Percentiles rank a stretch among this genome's conserved stretches.
Conservation (phyloP, 225 moss, liverwort and hornwort genomes). For the Sphagnum contortum region DNA sequence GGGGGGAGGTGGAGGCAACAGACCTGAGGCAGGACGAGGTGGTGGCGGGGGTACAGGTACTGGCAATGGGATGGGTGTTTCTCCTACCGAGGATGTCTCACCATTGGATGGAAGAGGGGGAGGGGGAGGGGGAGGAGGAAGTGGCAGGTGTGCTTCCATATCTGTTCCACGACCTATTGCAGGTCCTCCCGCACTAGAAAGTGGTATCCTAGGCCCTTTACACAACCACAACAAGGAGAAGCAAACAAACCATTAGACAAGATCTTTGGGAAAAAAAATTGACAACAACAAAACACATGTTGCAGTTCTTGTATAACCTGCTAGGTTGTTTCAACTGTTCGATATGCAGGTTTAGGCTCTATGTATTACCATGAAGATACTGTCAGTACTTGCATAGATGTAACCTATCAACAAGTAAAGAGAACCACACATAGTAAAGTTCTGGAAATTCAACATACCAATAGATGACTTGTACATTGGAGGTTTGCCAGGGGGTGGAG, state of each 20-base stretch:
- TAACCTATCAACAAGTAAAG: too few relatives aligned
- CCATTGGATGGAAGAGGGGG: constrained; percentile 64
- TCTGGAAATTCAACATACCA: constrained; percentile 34
- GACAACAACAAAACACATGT: too few relatives aligned
- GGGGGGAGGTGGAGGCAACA: constrained; percentile 45
- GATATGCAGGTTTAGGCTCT: too few relatives aligned
- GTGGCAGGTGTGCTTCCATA: constrained; percentile 35
- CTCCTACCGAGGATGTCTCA: constrained; percentile 47
- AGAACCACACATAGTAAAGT: constrained; percentile 2
- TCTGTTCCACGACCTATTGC: constrained; percentile 39
- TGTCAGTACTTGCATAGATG: too few relatives aligned
- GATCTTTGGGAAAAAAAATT: background rate
- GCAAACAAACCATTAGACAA: background rate
- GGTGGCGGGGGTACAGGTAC: constrained; percentile 81
- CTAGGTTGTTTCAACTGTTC: too few relatives aligned
- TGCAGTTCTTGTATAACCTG: too few relatives aligned
- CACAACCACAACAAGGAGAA: background rate
- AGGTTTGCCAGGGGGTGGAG: constrained; percentile 98
- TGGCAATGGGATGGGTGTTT: constrained; percentile 55
- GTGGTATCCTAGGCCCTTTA: constrained; percentile 51
- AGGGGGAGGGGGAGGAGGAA: constrained; percentile 87
- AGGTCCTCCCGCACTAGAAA: constrained; percentile 39
- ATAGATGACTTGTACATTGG: constrained; percentile 99
- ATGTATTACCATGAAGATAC: too few relatives aligned
- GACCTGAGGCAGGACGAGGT: constrained; percentile 32